Percentiles rank a stretch among this genome's conserved stretches.
Evolutionary conservation across 1,284 basidiomycete genomes (phyloP).

Genomic region (Sporisorium graminicola): DNA sequence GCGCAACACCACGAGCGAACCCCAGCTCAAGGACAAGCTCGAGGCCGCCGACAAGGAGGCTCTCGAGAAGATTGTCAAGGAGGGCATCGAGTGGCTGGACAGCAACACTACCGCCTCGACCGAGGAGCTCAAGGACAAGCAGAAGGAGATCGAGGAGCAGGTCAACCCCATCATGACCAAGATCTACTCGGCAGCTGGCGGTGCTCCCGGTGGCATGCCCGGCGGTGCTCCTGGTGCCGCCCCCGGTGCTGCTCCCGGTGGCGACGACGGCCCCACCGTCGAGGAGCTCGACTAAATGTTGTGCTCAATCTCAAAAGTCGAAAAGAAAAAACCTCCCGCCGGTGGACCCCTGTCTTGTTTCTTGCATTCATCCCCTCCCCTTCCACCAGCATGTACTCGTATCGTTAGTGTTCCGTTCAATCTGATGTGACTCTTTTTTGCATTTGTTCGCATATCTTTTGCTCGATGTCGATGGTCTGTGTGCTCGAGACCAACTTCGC

Average conservation of each 20-base stretch:
- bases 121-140: conserved; percentile 94
- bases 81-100: conserved; percentile 90
- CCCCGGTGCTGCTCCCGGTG: conserved; percentile 59
- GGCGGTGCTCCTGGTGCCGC: conserved; percentile 70
- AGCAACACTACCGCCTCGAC: conserved; percentile 88
- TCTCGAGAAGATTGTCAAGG: conserved; percentile 85
- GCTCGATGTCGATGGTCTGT: too few relatives aligned
- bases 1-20: conserved; percentile 77
- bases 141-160: conserved; percentile 92
- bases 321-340: conserved; percentile 19
- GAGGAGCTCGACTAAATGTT: conserved; percentile 80
- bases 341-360: conserved; percentile 24
- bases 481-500: neutral
- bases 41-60: conserved; percentile 87
- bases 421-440: conserved; percentile 32
- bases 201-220: conserved; percentile 74
- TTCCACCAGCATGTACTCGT: conserved; percentile 45
- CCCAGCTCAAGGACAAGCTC: conserved; percentile 79
- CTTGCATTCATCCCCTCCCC: conserved; percentile 28
- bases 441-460: conserved; percentile 22
- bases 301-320: conserved; percentile 12
- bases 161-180: conserved; percentile 96
- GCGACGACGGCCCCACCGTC: conserved; percentile 84
- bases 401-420: conserved; percentile 44
- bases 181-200: conserved; percentile 79